These are phyloP conservation scores for Vinca minor DNA, from an alignment of 257 asterid genomes.

Conservation along the genomic window DNA sequence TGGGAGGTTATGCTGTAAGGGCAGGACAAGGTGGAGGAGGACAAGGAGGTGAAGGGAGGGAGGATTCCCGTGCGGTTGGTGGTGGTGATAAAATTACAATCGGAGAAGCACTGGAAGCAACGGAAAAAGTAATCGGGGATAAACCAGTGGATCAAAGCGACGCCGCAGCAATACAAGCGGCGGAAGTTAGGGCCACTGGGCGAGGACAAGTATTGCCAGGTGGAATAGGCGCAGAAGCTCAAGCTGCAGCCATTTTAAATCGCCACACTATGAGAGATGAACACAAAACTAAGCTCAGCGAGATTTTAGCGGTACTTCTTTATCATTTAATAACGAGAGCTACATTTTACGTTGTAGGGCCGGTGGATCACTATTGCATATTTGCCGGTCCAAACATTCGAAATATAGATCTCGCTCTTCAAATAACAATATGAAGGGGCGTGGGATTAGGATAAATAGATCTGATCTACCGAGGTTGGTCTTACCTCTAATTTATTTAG, in stretches of 20 bases:
- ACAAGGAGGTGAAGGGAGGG: no score
- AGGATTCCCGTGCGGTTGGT: not conserved
- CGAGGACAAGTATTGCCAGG: no score
- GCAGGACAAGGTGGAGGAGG: no score
- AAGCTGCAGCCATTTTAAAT: slow-evolving; percentile 21
- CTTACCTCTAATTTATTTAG: no score
- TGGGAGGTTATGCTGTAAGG: slow-evolving; percentile 1
- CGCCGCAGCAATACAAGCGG: slow-evolving; percentile 28
- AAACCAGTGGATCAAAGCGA: slow-evolving; percentile 16
- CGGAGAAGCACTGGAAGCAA: slow-evolving; percentile 24
- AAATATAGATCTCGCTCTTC: no score
- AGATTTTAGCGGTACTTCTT: slow-evolving; percentile 14
- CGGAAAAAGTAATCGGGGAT: slow-evolving; percentile 13
- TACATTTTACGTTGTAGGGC: no score
- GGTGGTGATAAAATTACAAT: slow-evolving; percentile 10
- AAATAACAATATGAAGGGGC: no score
- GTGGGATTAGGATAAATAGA: no score
- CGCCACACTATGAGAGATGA: slow-evolving; percentile 11
- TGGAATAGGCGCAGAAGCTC: slow-evolving; percentile 25
- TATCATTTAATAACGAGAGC: no score
- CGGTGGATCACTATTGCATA: no score
- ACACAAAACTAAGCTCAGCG: slow-evolving; percentile 19
- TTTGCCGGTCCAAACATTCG: no score
- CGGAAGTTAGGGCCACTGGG: slow-evolving; percentile 24
- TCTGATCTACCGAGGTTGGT: no score